Conservation (phyloP, 139 green algal species). For the Eudorina sp. region DNA sequence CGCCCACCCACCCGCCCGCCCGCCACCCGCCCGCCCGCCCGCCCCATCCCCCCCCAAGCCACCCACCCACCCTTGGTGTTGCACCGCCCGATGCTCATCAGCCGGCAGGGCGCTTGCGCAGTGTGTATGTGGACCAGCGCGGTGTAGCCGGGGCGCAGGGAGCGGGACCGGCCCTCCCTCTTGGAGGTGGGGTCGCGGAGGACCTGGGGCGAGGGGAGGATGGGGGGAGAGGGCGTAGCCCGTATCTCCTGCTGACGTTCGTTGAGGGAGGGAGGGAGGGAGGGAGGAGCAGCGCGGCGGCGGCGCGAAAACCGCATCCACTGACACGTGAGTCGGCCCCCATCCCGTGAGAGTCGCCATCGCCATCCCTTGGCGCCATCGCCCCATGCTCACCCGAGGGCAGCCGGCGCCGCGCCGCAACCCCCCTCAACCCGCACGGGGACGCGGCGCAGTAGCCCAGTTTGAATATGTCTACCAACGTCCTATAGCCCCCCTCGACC, state of each 20-base stretch:
- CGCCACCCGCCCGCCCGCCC: background rate
- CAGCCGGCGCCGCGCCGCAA: too few species aligned
- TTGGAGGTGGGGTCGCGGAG: conserved; percentile 20
- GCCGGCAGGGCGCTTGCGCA: conserved; percentile 80
- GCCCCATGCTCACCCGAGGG: too few species aligned
- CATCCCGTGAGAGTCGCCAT: too few species aligned
- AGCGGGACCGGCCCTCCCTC: conserved; percentile 63
- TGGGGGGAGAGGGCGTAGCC: background rate
- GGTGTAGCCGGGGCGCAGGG: conserved; percentile 76
- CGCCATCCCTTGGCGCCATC: too few species aligned
- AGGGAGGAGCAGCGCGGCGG: background rate
- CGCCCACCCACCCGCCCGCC: background rate
- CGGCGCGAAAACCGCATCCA: too few species aligned
- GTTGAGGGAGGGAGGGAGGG: background rate
- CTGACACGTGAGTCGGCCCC: too few species aligned
- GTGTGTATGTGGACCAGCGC: conserved; percentile 84
- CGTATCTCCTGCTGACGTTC: too few species aligned
- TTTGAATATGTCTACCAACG: too few species aligned
- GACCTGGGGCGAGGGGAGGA: background rate
- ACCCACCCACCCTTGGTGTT: conserved; percentile 15
- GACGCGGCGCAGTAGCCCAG: too few species aligned
- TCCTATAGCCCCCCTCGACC: too few species aligned
- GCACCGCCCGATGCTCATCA: conserved; percentile 66
- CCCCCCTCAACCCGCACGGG: too few species aligned
- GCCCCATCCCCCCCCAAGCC: background rate